Evolutionary conservation across 1,284 basidiomycete species (phyloP), one percentile per base, ranked within the genome.

Genomic region (Grifola frondosa): DNA sequence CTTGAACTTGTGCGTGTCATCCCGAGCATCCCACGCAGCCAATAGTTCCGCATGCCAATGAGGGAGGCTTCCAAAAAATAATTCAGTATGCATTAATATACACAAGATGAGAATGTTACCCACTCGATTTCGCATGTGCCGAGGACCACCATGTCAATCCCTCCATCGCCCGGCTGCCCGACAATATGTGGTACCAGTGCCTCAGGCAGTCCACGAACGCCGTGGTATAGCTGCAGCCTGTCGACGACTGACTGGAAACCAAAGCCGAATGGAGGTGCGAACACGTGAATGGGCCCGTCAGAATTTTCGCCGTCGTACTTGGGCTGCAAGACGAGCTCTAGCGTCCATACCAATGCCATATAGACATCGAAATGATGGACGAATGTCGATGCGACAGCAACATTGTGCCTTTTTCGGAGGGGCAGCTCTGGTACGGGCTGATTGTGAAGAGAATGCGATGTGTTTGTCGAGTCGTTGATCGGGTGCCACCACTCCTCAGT

Each of bases 81-180:
- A n/a, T n/a, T n/a, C n/a, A n/a, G n/a, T n/a, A n/a, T n/a, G n/a
- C 23, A 38, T 16, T 6, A 23, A 34, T n/a, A 29, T 11, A 30
- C 37, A 21, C 5, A 16, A 30, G 34, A 35, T 24, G 5, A 34
- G 19, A 11, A 34, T 19, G 20, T 17, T 9, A 56, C 64, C 45
- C 37, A 68, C 66, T 68, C 48, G 13, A 64, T 42, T 46, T 68
- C 67, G 42, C 67, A 69, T 19, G 67, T 69, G 22, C 66, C 66
- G 10, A 69, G 54, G 15, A 70, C 46, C 19, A 70, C 49, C 30
- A 66, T 20, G 46, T 69, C 66, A 30, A 66, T 54, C 20, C 49
- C 54, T 13, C 54, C 54, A 4, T 58, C 38, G 35, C 49, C 47
- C 20, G 45, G 40, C 36, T 45, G 42, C 15, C 34, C 21, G 19